A percentile compares a stretch with the other conserved stretches of the same genome.
phyloP scores from a whole-genome alignment of 116 monocot genomes.

The Dioscorea cayenensis region DNA sequence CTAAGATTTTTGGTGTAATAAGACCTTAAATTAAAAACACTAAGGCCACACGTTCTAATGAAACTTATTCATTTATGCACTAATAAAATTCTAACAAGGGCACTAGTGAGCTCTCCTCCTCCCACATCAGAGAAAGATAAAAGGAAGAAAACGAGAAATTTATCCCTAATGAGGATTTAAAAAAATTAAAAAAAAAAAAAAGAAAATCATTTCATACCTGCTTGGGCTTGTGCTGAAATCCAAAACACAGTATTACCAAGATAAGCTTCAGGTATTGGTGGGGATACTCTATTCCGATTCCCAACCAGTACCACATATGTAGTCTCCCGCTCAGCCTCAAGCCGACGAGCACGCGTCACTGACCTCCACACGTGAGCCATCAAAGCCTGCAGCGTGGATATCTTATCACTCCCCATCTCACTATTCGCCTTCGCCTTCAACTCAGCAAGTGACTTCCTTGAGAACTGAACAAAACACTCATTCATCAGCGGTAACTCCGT shows the following conservation, averaged over 20 bases:
- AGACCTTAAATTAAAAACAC: too few relatives aligned
- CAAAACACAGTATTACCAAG: neutral
- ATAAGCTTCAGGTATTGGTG: conserved; percentile 7
- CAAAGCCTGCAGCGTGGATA: conserved; percentile 20
- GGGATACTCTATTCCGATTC: conserved; percentile 1
- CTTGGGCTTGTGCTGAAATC: neutral
- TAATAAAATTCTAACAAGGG: too few relatives aligned
- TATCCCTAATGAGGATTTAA: too few relatives aligned
- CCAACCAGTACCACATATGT: neutral
- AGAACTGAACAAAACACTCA: conserved; percentile 22
- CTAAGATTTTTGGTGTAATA: too few relatives aligned
- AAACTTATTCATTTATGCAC: too few relatives aligned
- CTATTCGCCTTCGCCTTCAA: conserved; percentile 19
- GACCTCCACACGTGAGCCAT: conserved; percentile 11
- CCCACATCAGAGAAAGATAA: too few relatives aligned
- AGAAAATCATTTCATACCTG: neutral
- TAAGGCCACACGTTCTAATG: too few relatives aligned
- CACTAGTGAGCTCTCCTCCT: too few relatives aligned
- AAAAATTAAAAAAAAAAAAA: too few relatives aligned
- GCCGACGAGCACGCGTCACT: conserved; percentile 4
- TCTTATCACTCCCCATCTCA: conserved; percentile 1
- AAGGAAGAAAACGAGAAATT: too few relatives aligned
- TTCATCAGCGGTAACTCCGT: neutral
- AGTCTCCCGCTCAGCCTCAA: conserved; percentile 2
- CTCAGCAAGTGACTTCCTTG: conserved; percentile 2